Evolutionary conservation across 2,329 filamentous ascomycete genomes (phyloP), one percentile per base, ranked within the genome.

Genomic region (Fusarium sp.): DNA sequence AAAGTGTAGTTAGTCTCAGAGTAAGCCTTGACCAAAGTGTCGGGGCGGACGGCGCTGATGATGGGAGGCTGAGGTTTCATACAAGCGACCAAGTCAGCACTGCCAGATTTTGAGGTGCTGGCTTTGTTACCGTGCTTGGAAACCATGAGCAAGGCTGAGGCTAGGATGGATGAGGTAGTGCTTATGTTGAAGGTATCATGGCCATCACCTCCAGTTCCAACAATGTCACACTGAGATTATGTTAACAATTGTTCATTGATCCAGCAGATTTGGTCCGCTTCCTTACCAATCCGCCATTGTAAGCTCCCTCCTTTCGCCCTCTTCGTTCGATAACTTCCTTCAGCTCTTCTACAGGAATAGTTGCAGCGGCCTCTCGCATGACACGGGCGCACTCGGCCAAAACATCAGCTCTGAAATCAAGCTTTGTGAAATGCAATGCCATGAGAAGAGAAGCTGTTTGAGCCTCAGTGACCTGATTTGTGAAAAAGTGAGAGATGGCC

Each of bases 151-250:
- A 97, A 86, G 9, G 94, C 91, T 10, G 94, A 97, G 51, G 94
- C 94, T 54, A 99, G 86, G 79, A 99, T 98, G 23, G 94, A 97
- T 5, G 96, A 90, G 11, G 96, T 97, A 9, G 96, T 99, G 76
- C 93, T 96, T 80, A 99, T 95, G 82, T 99, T 99, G 90, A 97
- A 99, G 38, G 96, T 99, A 82, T 97, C 94, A 86, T 98, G 95
- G 25, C 93, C 92, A 84, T 99, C 96, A 79, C 96, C 96, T 74
- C 96, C 96, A 12, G 96, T 99, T 75, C 96, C 96, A 65, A 99
- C 96, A 80, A 99, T 98, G 82, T 99, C 96, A 80, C 95, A 91
- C 85, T 90, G 55, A 41, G 12, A 49, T 29, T 15, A 37, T 21
- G 27, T 78, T 45, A 77, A 59, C 45, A 56, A 33, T 25, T 21